Percentiles rank a stretch among this genome's conserved stretches.
Conservation (phyloP, 208 protist genomes). For the Crithidia fasciculata region DNA sequence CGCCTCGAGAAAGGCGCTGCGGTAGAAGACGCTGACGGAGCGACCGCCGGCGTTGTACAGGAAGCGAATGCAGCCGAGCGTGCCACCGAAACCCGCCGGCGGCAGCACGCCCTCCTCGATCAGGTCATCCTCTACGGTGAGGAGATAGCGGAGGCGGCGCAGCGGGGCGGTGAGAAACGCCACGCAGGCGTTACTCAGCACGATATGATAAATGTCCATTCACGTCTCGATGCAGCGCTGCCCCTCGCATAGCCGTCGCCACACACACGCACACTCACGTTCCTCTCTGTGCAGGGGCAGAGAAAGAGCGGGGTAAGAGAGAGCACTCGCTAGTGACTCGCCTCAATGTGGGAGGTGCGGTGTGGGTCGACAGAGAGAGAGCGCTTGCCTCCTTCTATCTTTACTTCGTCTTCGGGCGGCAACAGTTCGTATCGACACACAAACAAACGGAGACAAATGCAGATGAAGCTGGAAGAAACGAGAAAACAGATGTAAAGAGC, state of each 20-base stretch:
- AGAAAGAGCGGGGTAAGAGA: too few relatives aligned
- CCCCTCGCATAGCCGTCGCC: too few relatives aligned
- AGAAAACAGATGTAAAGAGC: conserved; percentile 4
- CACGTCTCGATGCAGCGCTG: background rate
- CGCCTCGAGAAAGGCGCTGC: conserved; percentile 53
- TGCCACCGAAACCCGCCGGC: conserved; percentile 43
- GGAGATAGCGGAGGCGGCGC: conserved; percentile 34
- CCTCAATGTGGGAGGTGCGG: too few relatives aligned
- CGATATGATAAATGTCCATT: conserved; percentile 19
- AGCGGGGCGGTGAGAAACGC: conserved; percentile 34
- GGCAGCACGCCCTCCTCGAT: conserved; percentile 42
- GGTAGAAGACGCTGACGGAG: conserved; percentile 44
- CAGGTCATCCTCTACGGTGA: conserved; percentile 44
- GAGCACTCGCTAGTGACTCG: too few relatives aligned
- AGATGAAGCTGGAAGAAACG: background rate
- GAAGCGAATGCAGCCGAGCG: conserved; percentile 43
- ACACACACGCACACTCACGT: too few relatives aligned
- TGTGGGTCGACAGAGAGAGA: too few relatives aligned
- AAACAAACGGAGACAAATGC: background rate
- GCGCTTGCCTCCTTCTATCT: too few relatives aligned
- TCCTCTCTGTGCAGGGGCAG: too few relatives aligned
- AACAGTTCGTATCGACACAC: too few relatives aligned
- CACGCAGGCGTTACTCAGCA: conserved; percentile 32
- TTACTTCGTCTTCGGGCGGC: too few relatives aligned
- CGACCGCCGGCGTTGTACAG: conserved; percentile 50